Percentiles rank a stretch among this genome's conserved stretches.
phyloP scores from a whole-genome alignment of 345 rosid genomes.

The Salix suchowensis region DNA sequence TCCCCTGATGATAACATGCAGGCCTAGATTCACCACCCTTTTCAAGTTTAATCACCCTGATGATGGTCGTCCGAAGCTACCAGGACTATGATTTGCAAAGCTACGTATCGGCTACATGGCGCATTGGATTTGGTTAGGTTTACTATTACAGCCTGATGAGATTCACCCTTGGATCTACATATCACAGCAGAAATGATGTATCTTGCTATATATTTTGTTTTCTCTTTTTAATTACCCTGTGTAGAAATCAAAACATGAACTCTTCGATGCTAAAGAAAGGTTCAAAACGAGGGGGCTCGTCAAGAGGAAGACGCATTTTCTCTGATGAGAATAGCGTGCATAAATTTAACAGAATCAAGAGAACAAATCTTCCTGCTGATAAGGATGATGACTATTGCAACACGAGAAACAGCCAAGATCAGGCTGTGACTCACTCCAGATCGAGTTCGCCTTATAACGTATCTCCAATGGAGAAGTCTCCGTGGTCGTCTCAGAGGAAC shows the following conservation, averaged over 20 bases:
- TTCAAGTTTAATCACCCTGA: not conserved
- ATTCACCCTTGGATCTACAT: not conserved
- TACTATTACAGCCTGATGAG: not conserved
- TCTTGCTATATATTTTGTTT: not conserved
- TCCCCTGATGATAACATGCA: not conserved
- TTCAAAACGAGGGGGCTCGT: constrained; percentile 14
- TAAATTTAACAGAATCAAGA: constrained; percentile 27
- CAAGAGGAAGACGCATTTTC: constrained; percentile 15
- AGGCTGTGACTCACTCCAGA: not conserved
- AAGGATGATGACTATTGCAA: not conserved
- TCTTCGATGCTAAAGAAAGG: constrained; percentile 6
- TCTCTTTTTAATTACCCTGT: not conserved
- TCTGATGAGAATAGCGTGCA: not conserved
- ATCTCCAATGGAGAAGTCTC: constrained; percentile 46
- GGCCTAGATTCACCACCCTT: not conserved
- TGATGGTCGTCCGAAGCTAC: not conserved
- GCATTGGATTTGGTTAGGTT: not conserved
- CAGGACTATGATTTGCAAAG: not conserved
- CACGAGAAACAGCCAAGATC: not conserved
- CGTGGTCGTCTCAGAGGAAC: constrained; percentile 51
- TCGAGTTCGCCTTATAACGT: constrained; percentile 28
- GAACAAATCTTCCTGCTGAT: constrained; percentile 16
- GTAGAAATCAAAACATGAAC: not conserved
- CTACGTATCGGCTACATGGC: not conserved
- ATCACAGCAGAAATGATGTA: not conserved